Evolutionary conservation across 2,329 filamentous ascomycete species (phyloP).

Genomic region (Talaromyces pinophilus): DNA sequence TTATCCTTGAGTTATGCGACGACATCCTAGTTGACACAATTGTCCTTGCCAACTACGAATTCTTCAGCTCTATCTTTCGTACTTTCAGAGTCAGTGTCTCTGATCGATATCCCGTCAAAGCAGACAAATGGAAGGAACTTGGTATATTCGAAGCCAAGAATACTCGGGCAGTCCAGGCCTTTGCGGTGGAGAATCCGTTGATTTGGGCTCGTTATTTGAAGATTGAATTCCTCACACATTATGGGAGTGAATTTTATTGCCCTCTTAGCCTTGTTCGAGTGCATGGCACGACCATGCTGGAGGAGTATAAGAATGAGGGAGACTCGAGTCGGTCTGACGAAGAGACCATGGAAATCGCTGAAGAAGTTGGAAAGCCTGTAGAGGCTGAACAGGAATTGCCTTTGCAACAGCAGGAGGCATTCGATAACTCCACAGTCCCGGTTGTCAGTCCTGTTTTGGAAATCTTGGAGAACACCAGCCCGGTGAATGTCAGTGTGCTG

Average conservation of each 20-base stretch:
- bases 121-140: constrained; percentile 86
- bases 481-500: constrained; percentile 9
- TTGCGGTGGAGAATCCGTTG: constrained; percentile 87
- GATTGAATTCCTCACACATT: constrained; percentile 89
- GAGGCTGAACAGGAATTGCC: constrained; percentile 24
- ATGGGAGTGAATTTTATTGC: constrained; percentile 95
- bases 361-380: constrained; percentile 25
- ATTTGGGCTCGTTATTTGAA: constrained; percentile 95
- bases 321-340: constrained; percentile 62
- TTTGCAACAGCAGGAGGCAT: constrained; percentile 9
- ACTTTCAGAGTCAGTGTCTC: constrained; percentile 90
- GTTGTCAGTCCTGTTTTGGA: background rate
- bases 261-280: constrained; percentile 87
- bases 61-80: constrained; percentile 96
- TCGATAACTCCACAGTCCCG: background rate
- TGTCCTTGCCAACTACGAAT: constrained; percentile 97
- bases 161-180: constrained; percentile 89
- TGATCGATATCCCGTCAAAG: constrained; percentile 89
- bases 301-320: constrained; percentile 87
- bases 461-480: constrained; percentile 4
- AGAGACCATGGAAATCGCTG: constrained; percentile 59
- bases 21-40: constrained; percentile 86
- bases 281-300: constrained; percentile 90
- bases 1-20: constrained; percentile 92
- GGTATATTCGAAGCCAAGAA: constrained; percentile 91